Conservation (phyloP, 768 basidiomycete species). For the Boletus fagicola region DNA sequence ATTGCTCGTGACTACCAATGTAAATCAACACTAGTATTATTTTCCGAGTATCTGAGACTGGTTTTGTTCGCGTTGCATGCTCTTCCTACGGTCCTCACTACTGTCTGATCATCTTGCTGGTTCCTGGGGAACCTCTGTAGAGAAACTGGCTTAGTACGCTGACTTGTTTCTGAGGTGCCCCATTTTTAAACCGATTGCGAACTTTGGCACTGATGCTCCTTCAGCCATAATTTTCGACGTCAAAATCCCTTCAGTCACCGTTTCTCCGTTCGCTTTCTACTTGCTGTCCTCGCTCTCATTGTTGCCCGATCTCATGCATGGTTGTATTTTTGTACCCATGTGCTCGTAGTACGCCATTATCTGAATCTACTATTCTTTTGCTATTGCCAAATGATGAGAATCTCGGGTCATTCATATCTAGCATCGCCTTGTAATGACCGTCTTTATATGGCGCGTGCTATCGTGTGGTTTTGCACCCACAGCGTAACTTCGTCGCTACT, state of each 20-base stretch:
- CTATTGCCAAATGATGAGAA: background rate
- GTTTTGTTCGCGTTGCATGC: no score
- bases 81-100: background rate
- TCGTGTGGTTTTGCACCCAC: background rate
- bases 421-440: slow-evolving; percentile 1
- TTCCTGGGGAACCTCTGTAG: slow-evolving; percentile 78
- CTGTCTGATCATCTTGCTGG: slow-evolving; percentile 34
- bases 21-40: no score
- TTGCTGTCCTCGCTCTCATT: background rate
- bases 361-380: background rate
- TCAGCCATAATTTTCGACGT: slow-evolving; percentile 47
- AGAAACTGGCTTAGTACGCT: slow-evolving; percentile 88
- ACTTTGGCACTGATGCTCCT: background rate
- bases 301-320: no score
- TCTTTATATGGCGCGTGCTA: background rate
- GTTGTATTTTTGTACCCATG: background rate
- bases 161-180: slow-evolving; percentile 74
- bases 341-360: background rate
- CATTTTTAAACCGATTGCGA: background rate
- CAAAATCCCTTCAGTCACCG: no score
- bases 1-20: background rate
- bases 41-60: no score
- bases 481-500: background rate
- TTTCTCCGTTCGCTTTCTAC: no score
- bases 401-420: background rate